Conservation (phyloP, 768 basidiomycete species). For the Amylocystis lapponica region DNA sequence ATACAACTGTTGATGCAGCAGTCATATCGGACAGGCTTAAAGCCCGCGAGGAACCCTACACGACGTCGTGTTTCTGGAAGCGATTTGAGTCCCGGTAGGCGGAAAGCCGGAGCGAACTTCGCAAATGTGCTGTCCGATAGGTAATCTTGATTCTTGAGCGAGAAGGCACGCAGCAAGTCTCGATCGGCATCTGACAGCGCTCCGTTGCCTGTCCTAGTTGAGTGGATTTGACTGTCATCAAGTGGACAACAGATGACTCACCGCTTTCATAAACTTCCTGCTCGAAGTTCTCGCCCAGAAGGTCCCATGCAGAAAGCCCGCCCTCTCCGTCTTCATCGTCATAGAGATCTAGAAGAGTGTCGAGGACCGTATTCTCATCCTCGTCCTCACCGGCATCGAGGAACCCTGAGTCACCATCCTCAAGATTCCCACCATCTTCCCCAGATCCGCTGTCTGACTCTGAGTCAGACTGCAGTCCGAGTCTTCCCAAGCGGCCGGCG, state of each 20-base stretch:
- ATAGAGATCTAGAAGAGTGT: too few species aligned
- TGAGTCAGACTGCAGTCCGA: too few species aligned
- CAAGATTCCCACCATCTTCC: too few species aligned
- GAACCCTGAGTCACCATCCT: too few species aligned
- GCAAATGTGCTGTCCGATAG: background rate
- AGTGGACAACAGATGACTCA: too few species aligned
- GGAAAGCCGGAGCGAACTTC: background rate
- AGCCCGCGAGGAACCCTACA: constrained; percentile 25
- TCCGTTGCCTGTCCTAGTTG: background rate
- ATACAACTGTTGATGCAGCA: constrained; percentile 40
- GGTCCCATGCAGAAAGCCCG: background rate
- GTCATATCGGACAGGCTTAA: constrained; percentile 29
- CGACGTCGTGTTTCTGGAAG: constrained; percentile 3
- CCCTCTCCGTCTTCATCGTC: background rate
- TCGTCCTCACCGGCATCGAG: too few species aligned
- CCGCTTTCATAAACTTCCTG: background rate
- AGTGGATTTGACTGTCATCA: background rate
- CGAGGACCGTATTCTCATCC: too few species aligned
- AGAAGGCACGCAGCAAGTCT: background rate
- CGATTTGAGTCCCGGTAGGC: background rate
- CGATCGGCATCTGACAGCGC: too few species aligned
- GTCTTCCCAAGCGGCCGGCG: too few species aligned
- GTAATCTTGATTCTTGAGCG: background rate
- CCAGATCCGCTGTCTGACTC: too few species aligned
- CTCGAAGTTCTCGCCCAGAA: background rate